Evolutionary conservation across 202 grass and related monocot species (phyloP), one percentile per base, ranked within the genome.

Genomic region (Setaria italica): DNA sequence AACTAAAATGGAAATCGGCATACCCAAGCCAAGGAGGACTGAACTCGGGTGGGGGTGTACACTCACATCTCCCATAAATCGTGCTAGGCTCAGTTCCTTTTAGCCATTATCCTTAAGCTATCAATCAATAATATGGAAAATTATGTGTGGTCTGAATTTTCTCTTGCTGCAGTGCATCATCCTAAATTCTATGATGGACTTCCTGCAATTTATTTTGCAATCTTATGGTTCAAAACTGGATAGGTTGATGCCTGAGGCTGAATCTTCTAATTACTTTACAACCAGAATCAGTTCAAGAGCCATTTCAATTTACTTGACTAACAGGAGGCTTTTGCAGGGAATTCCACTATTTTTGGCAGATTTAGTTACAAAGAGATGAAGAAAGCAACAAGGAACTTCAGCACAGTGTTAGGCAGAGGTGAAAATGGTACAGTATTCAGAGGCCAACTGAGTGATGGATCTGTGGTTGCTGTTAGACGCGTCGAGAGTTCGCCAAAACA

Each of bases 341-440:
- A 77, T 81, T 88, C 87, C 46, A 65, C 73, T 15, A 90, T 97
- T 80, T 97, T 94, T 82, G 72, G 69, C 48, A 92, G 85, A 83
- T 96, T 91, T 62, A 97, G 73, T 89, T 84, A 93, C 81, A 87
- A 85, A 73, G 94, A 97, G 90, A 91, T 91, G 65, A 99, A 87
- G 85, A 97, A 86, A 74, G 97, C 97, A 47, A 94, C 97, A 63
- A 63, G 33, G 72, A 99, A 94, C 65, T 99, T 99, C 62, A 86
- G 90, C 57, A 80, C 33, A 0, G 76, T 77, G 17, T 85, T 97
- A 74, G 94, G 88, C 86, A 86, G 84, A 66, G 89, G 81, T 72
- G 80, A 84, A 91, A 90, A 74, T 67, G 80, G 88, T 80, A 88
- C 32, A 45, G 68, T 94, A 81, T 99, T 91, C 85, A 93, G 92